Evolutionary conservation across 2,329 filamentous ascomycete genomes (phyloP).

Genomic region (Elsinoe arachidis): DNA sequence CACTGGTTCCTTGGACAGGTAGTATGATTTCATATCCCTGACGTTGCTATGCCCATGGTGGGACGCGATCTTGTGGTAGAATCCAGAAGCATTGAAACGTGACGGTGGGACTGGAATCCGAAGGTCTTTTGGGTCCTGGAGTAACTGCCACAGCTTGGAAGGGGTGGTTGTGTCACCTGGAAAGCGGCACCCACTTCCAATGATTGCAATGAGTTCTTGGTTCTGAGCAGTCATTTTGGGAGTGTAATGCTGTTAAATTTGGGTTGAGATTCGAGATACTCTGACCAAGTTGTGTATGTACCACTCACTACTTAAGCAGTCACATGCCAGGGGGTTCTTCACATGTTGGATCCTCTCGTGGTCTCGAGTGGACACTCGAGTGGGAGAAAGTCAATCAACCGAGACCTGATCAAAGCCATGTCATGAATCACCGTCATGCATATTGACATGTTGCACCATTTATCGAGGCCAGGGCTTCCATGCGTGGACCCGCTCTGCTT

Average conservation of each 20-base stretch:
- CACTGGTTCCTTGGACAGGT: conserved; percentile 25
- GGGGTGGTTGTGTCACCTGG: conserved; percentile 30
- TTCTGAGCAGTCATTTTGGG: neutral
- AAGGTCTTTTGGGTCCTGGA: conserved; percentile 15
- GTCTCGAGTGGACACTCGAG: neutral
- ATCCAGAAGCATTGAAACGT: conserved; percentile 22
- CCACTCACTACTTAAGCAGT: neutral
- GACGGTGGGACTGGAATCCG: conserved; percentile 18
- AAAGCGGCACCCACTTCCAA: conserved; percentile 38
- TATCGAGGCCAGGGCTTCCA: neutral
- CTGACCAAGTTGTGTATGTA: too few species aligned
- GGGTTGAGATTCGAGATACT: neutral
- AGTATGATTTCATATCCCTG: conserved; percentile 17
- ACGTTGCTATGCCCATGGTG: conserved; percentile 17
- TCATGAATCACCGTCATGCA: neutral
- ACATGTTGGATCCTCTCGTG: too few species aligned
- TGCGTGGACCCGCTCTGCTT: neutral
- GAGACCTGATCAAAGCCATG: neutral
- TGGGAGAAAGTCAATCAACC: neutral
- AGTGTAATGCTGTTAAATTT: neutral
- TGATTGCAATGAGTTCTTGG: conserved; percentile 34
- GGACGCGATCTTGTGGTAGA: conserved; percentile 13
- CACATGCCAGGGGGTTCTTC: too few species aligned
- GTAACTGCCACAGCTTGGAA: conserved; percentile 15
- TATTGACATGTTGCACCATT: neutral